phyloP scores from a whole-genome alignment of 78 protist species.

The Cavenderia fasciculata region DNA sequence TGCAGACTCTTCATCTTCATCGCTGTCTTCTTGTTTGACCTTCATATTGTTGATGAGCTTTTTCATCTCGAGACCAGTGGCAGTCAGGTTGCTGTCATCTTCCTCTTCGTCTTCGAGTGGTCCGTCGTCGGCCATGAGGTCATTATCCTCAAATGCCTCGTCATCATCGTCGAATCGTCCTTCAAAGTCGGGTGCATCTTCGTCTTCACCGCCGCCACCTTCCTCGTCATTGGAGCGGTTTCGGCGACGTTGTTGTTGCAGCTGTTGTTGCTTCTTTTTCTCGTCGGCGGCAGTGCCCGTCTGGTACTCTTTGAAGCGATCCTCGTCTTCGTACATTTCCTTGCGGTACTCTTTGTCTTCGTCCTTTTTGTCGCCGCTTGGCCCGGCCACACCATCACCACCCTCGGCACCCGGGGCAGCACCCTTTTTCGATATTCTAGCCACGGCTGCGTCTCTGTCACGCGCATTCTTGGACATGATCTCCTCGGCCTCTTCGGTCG shows the following conservation, averaged over 20 bases:
- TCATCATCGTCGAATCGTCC: constrained; percentile 56
- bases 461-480: constrained; percentile 39
- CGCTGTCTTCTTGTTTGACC: constrained; percentile 10
- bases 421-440: neutral
- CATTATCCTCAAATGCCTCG: constrained; percentile 55
- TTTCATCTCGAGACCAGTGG: constrained; percentile 40
- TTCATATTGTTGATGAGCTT: constrained; percentile 22
- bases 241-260: neutral
- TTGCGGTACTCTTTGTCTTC: constrained; percentile 12
- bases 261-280: constrained; percentile 3
- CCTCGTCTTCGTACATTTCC: constrained; percentile 22
- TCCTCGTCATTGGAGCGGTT: constrained; percentile 9
- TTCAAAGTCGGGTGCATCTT: constrained; percentile 72
- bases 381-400: neutral
- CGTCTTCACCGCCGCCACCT: constrained; percentile 26
- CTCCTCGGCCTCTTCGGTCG: constrained; percentile 73
- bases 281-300: neutral
- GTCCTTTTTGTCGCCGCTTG: constrained; percentile 2
- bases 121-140: neutral
- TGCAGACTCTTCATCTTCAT: neutral
- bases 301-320: constrained; percentile 22
- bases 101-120: constrained; percentile 34
- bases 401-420: neutral
- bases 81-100: constrained; percentile 3
- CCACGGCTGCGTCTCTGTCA: constrained; percentile 28